Conservation (phyloP, 148 eudicot species). For the Rhododendron simsii region DNA sequence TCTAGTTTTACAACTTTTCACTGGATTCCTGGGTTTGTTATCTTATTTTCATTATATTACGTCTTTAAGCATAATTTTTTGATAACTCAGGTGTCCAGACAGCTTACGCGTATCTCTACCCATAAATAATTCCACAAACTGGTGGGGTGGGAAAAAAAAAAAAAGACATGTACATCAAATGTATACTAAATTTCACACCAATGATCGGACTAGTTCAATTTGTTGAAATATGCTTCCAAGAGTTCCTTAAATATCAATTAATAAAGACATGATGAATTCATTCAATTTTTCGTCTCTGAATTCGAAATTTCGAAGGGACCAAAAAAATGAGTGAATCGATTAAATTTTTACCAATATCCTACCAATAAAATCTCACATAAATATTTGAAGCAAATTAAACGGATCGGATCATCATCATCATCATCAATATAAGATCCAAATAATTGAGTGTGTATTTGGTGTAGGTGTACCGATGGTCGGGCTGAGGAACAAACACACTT, state of each 20-base stretch:
- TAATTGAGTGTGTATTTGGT: not conserved
- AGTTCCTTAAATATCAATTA: no score
- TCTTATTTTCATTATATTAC: not conserved
- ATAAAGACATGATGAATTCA: no score
- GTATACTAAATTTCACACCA: no score
- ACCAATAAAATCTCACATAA: not conserved
- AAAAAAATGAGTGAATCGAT: not conserved
- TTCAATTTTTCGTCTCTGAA: not conserved
- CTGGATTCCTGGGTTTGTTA: slow-evolving; percentile 12
- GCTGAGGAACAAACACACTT: not conserved
- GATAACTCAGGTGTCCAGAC: no score
- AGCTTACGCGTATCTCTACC: no score
- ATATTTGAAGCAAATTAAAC: no score
- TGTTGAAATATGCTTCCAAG: not conserved
- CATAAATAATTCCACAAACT: not conserved
- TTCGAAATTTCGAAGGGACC: not conserved
- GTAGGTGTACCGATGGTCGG: not conserved
- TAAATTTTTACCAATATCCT: no score
- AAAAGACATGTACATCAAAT: not conserved
- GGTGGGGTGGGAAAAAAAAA: not conserved
- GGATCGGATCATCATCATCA: not conserved
- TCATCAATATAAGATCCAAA: not conserved
- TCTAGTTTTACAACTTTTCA: slow-evolving; percentile 1
- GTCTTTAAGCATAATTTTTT: no score
- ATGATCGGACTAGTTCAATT: not conserved